Base-by-base conservation (phyloP, 495 filamentous ascomycete species). In the Aspergillus carlsbadensis region DNA sequence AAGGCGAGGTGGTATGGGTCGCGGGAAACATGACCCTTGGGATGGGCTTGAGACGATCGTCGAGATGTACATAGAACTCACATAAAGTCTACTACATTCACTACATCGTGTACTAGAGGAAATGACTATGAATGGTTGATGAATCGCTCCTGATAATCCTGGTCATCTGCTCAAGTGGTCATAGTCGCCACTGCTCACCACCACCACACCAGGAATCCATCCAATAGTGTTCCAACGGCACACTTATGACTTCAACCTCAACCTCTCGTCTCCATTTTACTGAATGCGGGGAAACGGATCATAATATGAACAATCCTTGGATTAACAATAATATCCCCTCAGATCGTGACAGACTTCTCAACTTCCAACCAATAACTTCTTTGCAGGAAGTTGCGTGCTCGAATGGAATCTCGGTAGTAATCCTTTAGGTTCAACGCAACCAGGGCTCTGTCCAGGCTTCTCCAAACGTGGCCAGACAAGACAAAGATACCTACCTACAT, bases 111-210 rank as follows among this genome's bases (percentile, higher is more conserved):
- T n/a, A n/a, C n/a, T n/a, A n/a, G n/a, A n/a, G n/a, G n/a, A n/a
- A n/a, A n/a, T n/a, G 6, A 88, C 84, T n/a, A 81, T 89, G 26
- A 29, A 29, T 44, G 15, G 41, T 44, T 21, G 41, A 7, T 15
- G 26, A 29, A 29, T n/a, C n/a, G n/a, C n/a, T n/a, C n/a, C n/a
- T n/a, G n/a, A n/a, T 29, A 29, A 29, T 29, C 26, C 26, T 8
- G 8, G 26, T 29, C 26, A 29, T 29, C 26, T 29, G 26, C 26
- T 29, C 26, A 29, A 8, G 26, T 29, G 3, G 26, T 29, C 26
- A 29, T 29, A 29, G 26, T 50, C 34, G 47, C 47, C 47, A 50
- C 47, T 7, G 4, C 6, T 5, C 13, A 26, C 47, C 5, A 8
- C 29, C 10, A 18, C 26, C 17, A 47, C 14, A 5, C 47, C 33